phyloP scores from a whole-genome alignment of 2,329 filamentous ascomycete species.

The Pleomassaria siparia region DNA sequence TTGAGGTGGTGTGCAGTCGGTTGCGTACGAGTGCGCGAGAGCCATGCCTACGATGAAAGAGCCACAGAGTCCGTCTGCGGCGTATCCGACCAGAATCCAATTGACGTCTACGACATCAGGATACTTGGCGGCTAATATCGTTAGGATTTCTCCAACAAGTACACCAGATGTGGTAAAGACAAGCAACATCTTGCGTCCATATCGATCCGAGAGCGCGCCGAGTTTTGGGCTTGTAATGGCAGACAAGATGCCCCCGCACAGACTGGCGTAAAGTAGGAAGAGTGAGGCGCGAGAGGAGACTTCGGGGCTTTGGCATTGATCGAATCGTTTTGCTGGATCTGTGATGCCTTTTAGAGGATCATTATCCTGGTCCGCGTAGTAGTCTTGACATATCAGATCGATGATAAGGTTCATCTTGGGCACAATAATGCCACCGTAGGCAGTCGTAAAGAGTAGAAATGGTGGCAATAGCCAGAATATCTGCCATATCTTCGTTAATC shows the following conservation, averaged over 20 bases:
- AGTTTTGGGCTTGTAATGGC: constrained; percentile 81
- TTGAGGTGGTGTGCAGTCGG: constrained; percentile 82
- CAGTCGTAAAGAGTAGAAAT: constrained; percentile 78
- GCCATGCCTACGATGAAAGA: constrained; percentile 85
- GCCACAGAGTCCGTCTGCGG: constrained; percentile 80
- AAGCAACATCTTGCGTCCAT: constrained; percentile 76
- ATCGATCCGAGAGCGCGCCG: constrained; percentile 82
- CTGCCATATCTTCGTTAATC: constrained; percentile 42
- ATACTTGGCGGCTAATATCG: constrained; percentile 74
- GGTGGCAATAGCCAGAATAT: constrained; percentile 82
- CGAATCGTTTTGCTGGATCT: constrained; percentile 42
- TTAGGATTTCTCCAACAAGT: constrained; percentile 72
- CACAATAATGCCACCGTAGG: constrained; percentile 82
- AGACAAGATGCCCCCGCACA: constrained; percentile 75
- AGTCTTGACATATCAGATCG: constrained; percentile 78
- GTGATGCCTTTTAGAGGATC: constrained; percentile 42
- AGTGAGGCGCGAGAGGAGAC: constrained; percentile 76
- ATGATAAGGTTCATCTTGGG: constrained; percentile 87
- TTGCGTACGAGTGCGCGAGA: constrained; percentile 80
- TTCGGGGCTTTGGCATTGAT: constrained; percentile 75
- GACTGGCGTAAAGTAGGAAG: constrained; percentile 74
- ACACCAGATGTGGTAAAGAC: constrained; percentile 73
- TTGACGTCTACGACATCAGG: constrained; percentile 73
- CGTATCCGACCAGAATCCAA: constrained; percentile 74
- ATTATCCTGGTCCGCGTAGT: constrained; percentile 64